phyloP scores from a whole-genome alignment of 352 stramenopile species.

The Globisporangium alternatum region DNA sequence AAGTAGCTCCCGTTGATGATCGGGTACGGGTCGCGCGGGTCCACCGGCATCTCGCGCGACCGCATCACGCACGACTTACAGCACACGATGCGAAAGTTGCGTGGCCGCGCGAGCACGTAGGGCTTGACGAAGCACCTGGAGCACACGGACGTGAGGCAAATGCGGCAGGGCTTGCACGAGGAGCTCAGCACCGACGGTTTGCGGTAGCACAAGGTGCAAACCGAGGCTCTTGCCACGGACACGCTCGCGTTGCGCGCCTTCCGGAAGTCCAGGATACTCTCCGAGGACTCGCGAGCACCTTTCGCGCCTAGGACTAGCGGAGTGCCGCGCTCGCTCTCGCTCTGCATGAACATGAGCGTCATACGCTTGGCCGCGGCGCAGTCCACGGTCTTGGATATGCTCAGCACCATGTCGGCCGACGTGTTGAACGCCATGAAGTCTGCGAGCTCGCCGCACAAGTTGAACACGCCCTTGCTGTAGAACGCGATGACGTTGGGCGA shows the following conservation, averaged over 20 bases:
- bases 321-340: conserved; percentile 5
- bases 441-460: conserved; percentile 40
- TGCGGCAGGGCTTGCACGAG: conserved; percentile 28
- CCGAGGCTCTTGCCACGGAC: background rate
- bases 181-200: conserved; percentile 27
- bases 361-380: conserved; percentile 43
- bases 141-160: conserved; percentile 40
- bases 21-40: conserved; percentile 45
- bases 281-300: conserved; percentile 2
- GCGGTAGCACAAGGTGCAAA: conserved; percentile 20
- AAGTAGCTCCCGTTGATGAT: conserved; percentile 21
- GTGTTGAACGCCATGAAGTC: conserved; percentile 44
- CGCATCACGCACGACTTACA: conserved; percentile 52
- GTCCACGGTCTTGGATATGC: conserved; percentile 29
- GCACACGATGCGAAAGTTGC: conserved; percentile 37
- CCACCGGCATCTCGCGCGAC: conserved; percentile 31
- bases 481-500: conserved; percentile 32
- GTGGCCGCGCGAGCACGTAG: conserved; percentile 30
- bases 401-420: conserved; percentile 37
- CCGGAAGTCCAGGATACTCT: background rate
- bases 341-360: conserved; percentile 31
- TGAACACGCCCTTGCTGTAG: conserved; percentile 56
- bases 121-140: conserved; percentile 52
- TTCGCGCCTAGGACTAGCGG: background rate
- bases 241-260: background rate